phyloP scores from a whole-genome alignment of 1,139 yeast species.

The Suhomyces bokatorum region DNA sequence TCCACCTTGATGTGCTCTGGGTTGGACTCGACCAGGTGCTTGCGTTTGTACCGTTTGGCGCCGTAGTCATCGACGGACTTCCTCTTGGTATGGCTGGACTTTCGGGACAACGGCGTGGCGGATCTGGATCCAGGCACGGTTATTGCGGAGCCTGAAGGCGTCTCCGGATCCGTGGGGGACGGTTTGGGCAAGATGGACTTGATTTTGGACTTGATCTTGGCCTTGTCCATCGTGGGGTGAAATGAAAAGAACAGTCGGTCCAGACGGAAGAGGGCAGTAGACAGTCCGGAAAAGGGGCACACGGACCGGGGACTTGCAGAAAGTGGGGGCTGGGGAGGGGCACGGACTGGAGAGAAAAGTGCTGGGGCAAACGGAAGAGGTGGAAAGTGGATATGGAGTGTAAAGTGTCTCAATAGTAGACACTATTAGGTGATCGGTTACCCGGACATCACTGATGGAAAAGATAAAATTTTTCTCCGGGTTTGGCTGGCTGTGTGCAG shows the following conservation, averaged over 20 bases:
- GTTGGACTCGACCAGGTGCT: slow-evolving; percentile 3
- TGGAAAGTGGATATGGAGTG: not conserved
- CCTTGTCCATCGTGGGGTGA: slow-evolving; percentile 33
- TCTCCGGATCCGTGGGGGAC: slow-evolving; percentile 20
- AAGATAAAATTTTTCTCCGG: slow-evolving; percentile 27
- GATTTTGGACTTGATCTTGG: slow-evolving; percentile 40
- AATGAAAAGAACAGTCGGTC: not conserved
- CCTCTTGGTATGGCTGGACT: slow-evolving; percentile 7
- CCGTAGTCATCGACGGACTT: slow-evolving; percentile 10
- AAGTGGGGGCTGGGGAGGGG: not conserved
- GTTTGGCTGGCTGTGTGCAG: slow-evolving; percentile 2
- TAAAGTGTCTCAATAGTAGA: not conserved
- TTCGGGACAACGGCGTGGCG: slow-evolving; percentile 5
- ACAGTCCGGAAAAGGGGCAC: not conserved
- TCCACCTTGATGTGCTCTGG: not conserved
- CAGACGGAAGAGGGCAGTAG: not conserved
- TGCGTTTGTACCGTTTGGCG: slow-evolving; percentile 11
- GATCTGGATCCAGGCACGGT: slow-evolving; percentile 14
- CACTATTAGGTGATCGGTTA: slow-evolving; percentile 2
- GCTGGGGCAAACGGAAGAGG: slow-evolving; percentile 1
- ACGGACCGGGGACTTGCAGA: not conserved
- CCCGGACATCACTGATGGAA: slow-evolving; percentile 31
- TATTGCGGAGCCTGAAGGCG: slow-evolving; percentile 7
- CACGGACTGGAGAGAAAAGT: not conserved
- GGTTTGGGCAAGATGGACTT: slow-evolving; percentile 41